phyloP scores from a whole-genome alignment of 345 rosid genomes.

The Arabidopsis suecica region DNA sequence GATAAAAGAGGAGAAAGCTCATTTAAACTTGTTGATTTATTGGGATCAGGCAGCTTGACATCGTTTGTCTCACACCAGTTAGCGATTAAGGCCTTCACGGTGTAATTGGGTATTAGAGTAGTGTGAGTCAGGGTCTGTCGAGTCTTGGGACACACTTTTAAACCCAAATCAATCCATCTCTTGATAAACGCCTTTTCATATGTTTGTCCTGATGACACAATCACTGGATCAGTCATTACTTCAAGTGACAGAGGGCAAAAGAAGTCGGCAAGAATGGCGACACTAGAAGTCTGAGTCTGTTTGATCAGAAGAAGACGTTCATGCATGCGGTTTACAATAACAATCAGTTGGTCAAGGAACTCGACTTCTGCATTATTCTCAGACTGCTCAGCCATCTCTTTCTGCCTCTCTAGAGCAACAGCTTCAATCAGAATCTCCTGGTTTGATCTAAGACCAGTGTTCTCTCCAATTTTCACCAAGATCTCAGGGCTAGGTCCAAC shows the following conservation, averaged over 20 bases:
- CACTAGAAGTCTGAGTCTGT: slow-evolving; percentile 76
- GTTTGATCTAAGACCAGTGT: slow-evolving; percentile 80
- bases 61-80: slow-evolving; percentile 94
- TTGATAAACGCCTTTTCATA: slow-evolving; percentile 88
- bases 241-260: slow-evolving; percentile 96
- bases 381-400: slow-evolving; percentile 91
- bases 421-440: slow-evolving; percentile 91
- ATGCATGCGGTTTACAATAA: slow-evolving; percentile 72
- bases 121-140: slow-evolving; percentile 76
- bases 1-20: slow-evolving; percentile 63
- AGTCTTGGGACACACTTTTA: slow-evolving; percentile 96
- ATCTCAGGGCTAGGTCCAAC: slow-evolving; percentile 69
- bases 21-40: slow-evolving; percentile 57
- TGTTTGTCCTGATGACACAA: slow-evolving; percentile 94
- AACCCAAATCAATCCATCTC: slow-evolving; percentile 93
- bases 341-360: slow-evolving; percentile 71
- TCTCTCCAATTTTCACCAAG: slow-evolving; percentile 71
- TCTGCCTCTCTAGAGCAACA: slow-evolving; percentile 91
- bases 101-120: slow-evolving; percentile 91
- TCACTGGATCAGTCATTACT: slow-evolving; percentile 98
- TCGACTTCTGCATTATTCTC: slow-evolving; percentile 79
- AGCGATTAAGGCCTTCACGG: slow-evolving; percentile 89
- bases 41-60: slow-evolving; percentile 84
- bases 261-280: slow-evolving; percentile 94
- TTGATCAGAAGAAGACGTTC: slow-evolving; percentile 73